These are phyloP conservation scores for Leishmania tarentolae DNA, from an alignment of 208 protist genomes.

Conservation along the genomic window DNA sequence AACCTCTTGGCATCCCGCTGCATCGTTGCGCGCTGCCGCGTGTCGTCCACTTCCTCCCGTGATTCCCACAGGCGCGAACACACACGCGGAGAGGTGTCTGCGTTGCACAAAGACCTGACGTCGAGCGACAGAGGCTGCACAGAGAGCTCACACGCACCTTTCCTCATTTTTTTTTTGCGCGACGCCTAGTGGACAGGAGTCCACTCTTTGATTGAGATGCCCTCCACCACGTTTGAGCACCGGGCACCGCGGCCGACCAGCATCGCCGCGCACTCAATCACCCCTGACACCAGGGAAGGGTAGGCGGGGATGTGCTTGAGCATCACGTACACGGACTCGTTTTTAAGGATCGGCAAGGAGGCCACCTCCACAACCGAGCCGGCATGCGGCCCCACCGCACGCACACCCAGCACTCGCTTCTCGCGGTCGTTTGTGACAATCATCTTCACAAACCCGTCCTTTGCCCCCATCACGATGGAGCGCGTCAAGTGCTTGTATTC, in stretches of 20 bases:
- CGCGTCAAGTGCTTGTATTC: constrained; percentile 48
- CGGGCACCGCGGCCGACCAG: constrained; percentile 46
- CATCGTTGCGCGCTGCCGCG: not conserved
- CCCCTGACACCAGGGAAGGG: constrained; percentile 52
- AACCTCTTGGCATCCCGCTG: not conserved
- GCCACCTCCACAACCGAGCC: constrained; percentile 70
- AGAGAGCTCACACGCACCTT: not conserved
- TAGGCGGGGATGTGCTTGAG: constrained; percentile 58
- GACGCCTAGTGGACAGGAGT: not conserved
- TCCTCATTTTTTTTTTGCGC: not conserved
- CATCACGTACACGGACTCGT: constrained; percentile 64
- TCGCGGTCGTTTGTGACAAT: constrained; percentile 69
- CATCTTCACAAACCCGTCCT: constrained; percentile 71
- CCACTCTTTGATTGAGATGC: constrained; percentile 41
- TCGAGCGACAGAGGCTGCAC: not conserved
- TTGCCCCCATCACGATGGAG: constrained; percentile 49
- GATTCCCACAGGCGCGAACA: not conserved
- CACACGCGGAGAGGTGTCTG: not conserved
- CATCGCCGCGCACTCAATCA: constrained; percentile 69
- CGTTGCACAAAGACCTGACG: not conserved
- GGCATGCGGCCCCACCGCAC: constrained; percentile 59
- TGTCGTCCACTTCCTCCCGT: not conserved
- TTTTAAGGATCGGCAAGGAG: constrained; percentile 56
- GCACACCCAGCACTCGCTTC: constrained; percentile 69
- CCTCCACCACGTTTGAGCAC: constrained; percentile 44